Conservation (phyloP, 768 basidiomycete genomes). For the Gautieria morchelliformis region DNA sequence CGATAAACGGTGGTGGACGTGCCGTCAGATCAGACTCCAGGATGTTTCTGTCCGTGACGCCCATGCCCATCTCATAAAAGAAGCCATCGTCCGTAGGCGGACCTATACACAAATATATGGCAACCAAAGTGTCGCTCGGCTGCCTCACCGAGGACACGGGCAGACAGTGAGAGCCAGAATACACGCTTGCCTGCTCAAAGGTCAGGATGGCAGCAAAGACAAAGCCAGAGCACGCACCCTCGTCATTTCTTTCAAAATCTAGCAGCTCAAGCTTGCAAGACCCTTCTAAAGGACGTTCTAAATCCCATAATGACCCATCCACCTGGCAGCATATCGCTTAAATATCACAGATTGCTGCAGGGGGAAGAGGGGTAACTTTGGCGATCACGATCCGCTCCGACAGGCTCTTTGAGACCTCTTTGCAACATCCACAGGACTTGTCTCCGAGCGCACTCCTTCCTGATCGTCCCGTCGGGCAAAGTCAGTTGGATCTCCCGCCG, state of each 20-base stretch:
- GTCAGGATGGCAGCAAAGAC: background rate
- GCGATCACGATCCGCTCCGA: constrained; percentile 88
- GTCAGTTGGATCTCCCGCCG: constrained; percentile 78
- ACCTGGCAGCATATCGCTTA: constrained; percentile 39
- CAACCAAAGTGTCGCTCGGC: constrained; percentile 95
- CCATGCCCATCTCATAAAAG: constrained; percentile 97
- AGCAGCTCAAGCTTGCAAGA: constrained; percentile 74
- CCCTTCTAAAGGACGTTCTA: constrained; percentile 87
- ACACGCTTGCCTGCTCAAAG: constrained; percentile 71
- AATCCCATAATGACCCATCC: constrained; percentile 83
- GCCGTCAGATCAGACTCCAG: constrained; percentile 80
- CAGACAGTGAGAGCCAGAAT: constrained; percentile 99
- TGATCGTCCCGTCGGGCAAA: constrained; percentile 76
- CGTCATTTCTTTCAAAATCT: constrained; percentile 88
- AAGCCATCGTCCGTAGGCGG: constrained; percentile 98
- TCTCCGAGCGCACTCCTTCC: constrained; percentile 91
- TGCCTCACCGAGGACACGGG: constrained; percentile 95
- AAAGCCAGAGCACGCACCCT: constrained; percentile 38
- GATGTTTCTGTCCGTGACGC: constrained; percentile 51
- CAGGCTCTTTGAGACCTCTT: constrained; percentile 75
- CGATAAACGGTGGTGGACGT: constrained; percentile 96
- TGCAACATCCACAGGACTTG: constrained; percentile 85
- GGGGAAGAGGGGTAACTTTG: constrained; percentile 44
- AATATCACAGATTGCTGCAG: background rate
- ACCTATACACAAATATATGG: constrained; percentile 90